phyloP scores from a whole-genome alignment of 2,329 filamentous ascomycete genomes.

The Epicoccum nigrum region DNA sequence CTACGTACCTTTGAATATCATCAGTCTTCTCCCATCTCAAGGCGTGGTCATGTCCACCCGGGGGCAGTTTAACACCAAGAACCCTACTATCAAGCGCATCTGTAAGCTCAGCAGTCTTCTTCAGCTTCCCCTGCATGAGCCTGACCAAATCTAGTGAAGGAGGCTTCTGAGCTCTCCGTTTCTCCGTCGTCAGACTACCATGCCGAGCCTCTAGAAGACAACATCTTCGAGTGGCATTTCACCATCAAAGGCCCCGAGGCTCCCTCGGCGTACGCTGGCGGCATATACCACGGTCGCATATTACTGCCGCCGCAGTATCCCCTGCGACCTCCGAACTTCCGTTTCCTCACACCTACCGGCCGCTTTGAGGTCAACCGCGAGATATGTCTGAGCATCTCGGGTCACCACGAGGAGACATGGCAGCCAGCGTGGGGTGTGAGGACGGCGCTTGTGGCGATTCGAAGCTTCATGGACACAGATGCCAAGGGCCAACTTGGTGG shows the following conservation, averaged over 20 bases:
- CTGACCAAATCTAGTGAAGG: conserved; percentile 68
- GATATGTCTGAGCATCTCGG: conserved; percentile 92
- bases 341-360: conserved; percentile 89
- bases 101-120: conserved; percentile 56
- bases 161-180: conserved; percentile 83
- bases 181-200: conserved; percentile 84
- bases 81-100: conserved; percentile 84
- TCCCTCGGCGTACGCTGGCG: conserved; percentile 75
- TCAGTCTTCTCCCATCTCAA: not conserved
- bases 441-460: conserved; percentile 78
- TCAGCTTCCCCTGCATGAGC: conserved; percentile 7
- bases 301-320: conserved; percentile 88
- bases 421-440: conserved; percentile 97
- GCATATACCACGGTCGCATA: conserved; percentile 96
- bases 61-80: conserved; percentile 71
- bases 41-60: conserved; percentile 47
- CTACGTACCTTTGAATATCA: not conserved
- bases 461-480: conserved; percentile 93
- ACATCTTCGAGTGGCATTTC: conserved; percentile 99
- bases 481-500: conserved; percentile 88
- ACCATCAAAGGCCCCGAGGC: conserved; percentile 88
- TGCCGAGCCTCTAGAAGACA: conserved; percentile 81
- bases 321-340: conserved; percentile 90
- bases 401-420: conserved; percentile 98
- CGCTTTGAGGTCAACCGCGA: conserved; percentile 96